Evolutionary conservation across 345 rosid genomes (phyloP), one percentile per base, ranked within the genome.

Genomic region (Pistacia atlantica): DNA sequence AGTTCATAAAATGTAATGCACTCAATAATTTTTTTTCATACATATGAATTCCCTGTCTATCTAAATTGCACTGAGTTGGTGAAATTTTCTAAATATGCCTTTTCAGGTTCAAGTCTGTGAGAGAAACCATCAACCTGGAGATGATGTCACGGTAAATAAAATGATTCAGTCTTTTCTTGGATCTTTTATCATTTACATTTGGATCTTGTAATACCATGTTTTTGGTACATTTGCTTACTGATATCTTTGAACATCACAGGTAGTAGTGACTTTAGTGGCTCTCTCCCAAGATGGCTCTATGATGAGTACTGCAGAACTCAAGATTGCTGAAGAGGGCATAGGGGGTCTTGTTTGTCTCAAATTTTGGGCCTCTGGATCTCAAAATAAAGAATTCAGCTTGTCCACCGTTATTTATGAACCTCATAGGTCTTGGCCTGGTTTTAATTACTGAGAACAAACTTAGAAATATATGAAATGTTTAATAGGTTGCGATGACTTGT

Each of bases 41-140:
- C 31, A 38, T 67, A 16, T 11, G 13, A 1, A 13, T 51, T 73
- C 42, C 18, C 12, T 65, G 37, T 18, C n/a, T 55, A 48, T 75
- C 69, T 48, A 42, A 54, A 52, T 8, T 69, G 65, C 14, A 4
- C 33, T 25, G 11, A 74, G n/a, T 46, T 71, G 65, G 64, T 81
- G 75, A 67, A 73, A 37, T 37, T 69, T 60, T 64, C 72, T 62
- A 20, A 62, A 64, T 74, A 9, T 83, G 56, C 63, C 33, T 49
- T 59, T 72, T 31, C 88, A 95, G 99, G 93, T 93, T 82, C 94
- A 89, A 88, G 96, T 95, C 71, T 93, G 96, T 84, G 99, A 93
- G 83, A 92, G 98, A 89, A 96, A 90, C 82, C 94, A 96, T 84
- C 99, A 96, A 76, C 98, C 99, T 16, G 94, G 90, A 60, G 97